Evolutionary conservation across 2,329 filamentous ascomycete species (phyloP), one percentile per base, ranked within the genome.

Genomic region (Pyrenochaeta sp.): DNA sequence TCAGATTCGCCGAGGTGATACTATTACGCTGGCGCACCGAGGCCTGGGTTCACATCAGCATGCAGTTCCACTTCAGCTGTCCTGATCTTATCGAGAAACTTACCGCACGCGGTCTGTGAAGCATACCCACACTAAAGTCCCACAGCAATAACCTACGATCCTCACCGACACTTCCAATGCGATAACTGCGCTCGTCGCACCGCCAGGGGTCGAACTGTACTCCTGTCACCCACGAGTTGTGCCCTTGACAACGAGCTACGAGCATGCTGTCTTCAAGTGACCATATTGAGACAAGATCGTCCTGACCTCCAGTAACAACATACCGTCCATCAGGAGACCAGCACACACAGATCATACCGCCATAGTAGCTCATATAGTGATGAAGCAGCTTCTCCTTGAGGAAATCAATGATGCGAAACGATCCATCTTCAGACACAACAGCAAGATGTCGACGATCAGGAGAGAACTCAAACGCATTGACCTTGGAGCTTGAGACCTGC

Each of bases 261-360:
- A 99, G 85, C 39, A 86, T 83, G 31, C 84, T 85, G 62, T 97
- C 94, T 27, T 85, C 81, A 24, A 96, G 80, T 11, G 87, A 94
- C 94, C 94, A 99, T 58, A 99, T 96, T 1, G 91, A 95, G 9
- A 99, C 88, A 7, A 97, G 77, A 68, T 99, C 94, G 68, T 99
- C 94, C 72, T 97, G 93, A 4, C 94, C 92, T 38, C 94, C 94
- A 0, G 94, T 96, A 13, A 99, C 79, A 37, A 99, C 86, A 69
- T 97, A 99, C 68, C 95, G 93, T 37, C 91, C 92, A 65, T 99
- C 94, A 7, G 94, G 94, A 6, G 93, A 96, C 94, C 94, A 99
- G 73, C 90, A 96, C 2, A 96, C 91, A 65, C 91, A 96, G 30
- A 88, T 88, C 49, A 99, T 80, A 3, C 90, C 93, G 32, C 94